phyloP scores from a whole-genome alignment of 1,139 yeast species.

The Pichia sp. region DNA sequence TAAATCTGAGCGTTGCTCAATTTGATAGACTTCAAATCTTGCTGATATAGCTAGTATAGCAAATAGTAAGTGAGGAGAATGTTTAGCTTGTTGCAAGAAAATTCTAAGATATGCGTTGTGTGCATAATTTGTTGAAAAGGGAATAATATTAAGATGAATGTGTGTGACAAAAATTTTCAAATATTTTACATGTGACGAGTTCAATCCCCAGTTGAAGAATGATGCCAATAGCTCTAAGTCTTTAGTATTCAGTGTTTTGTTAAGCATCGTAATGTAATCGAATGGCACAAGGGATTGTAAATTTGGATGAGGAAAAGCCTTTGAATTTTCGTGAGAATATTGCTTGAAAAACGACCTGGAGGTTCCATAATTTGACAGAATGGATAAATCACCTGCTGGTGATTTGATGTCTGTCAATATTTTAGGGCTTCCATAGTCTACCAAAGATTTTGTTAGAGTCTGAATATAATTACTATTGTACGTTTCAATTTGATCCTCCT shows the following conservation, averaged over 20 bases:
- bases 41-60: conserved; percentile 62
- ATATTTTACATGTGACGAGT: conserved; percentile 34
- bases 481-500: conserved; percentile 11
- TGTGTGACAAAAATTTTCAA: conserved; percentile 37
- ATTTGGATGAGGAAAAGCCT: conserved; percentile 16
- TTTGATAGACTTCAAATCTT: conserved; percentile 39
- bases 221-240: conserved; percentile 27
- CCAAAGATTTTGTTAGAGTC: conserved; percentile 21
- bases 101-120: conserved; percentile 42
- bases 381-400: neutral
- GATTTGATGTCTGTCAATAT: neutral
- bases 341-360: neutral
- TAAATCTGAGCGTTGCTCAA: conserved; percentile 18
- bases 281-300: conserved; percentile 13
- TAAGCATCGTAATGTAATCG: conserved; percentile 27
- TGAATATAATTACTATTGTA: conserved; percentile 25
- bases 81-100: conserved; percentile 46
- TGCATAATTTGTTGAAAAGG: conserved; percentile 35
- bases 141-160: conserved; percentile 37
- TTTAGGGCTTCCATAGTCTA: conserved; percentile 9
- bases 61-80: conserved; percentile 51
- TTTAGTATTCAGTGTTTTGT: conserved; percentile 27
- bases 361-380: neutral
- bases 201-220: conserved; percentile 30
- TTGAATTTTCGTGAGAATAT: neutral